phyloP scores from a whole-genome alignment of 345 rosid genomes.

The Cardamine resedifolia region DNA sequence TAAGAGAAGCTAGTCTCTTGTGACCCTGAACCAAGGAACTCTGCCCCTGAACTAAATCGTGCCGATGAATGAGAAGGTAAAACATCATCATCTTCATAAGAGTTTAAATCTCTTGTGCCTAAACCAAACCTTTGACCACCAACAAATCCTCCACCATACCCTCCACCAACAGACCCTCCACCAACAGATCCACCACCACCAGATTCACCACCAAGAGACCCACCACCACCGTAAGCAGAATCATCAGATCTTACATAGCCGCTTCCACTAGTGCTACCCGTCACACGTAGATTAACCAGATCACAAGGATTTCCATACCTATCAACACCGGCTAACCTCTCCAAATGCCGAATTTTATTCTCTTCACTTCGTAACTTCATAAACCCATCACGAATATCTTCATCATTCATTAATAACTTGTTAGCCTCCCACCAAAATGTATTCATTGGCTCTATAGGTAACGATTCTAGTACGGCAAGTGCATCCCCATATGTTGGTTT shows the following conservation, averaged over 20 bases:
- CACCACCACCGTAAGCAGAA: too few species aligned
- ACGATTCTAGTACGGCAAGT: not conserved
- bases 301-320: not conserved
- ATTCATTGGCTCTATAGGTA: not conserved
- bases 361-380: not conserved
- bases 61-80: too few species aligned
- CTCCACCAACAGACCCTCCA: too few species aligned
- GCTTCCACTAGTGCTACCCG: not conserved
- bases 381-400: not conserved
- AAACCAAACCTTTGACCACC: too few species aligned
- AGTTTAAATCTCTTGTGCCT: too few species aligned
- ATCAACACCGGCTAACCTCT: not conserved
- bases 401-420: not conserved
- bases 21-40: too few species aligned
- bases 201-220: not conserved
- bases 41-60: too few species aligned
- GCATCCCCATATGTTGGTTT: not conserved
- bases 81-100: too few species aligned
- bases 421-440: not conserved
- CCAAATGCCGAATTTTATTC: not conserved
- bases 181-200: too few species aligned
- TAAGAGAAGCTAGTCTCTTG: too few species aligned
- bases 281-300: not conserved
- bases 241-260: not conserved
- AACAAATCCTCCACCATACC: too few species aligned